These are phyloP conservation scores for Chlorella variabilis DNA, from an alignment of 163 green algal genomes.

Conservation along the genomic window DNA sequence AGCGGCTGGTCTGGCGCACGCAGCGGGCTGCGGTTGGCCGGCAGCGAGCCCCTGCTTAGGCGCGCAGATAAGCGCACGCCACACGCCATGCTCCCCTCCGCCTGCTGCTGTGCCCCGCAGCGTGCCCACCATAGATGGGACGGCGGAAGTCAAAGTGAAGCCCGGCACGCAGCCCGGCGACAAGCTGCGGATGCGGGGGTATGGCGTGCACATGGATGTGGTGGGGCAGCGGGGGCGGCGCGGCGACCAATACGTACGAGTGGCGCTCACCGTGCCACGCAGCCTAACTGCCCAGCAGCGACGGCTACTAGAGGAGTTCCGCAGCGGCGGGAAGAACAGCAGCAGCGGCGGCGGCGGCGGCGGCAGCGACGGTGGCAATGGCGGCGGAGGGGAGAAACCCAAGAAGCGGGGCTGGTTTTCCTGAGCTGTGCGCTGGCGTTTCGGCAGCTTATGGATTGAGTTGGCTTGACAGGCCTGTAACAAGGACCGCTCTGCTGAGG, in stretches of 20 bases:
- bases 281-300: conserved; percentile 33
- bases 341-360: not conserved
- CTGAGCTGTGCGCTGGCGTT: no score
- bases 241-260: conserved; percentile 52
- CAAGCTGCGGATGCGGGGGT: conserved; percentile 56
- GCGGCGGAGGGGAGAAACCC: not conserved
- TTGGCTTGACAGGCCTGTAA: no score
- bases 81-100: no score
- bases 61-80: no score
- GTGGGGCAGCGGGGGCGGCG: conserved; percentile 33
- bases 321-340: not conserved
- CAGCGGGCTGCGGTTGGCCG: no score
- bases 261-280: conserved; percentile 39
- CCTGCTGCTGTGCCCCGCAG: conserved; percentile 29
- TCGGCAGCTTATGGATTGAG: no score
- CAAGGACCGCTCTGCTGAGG: no score
- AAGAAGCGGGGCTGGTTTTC: not conserved
- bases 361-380: no score
- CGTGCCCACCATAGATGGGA: conserved; percentile 75
- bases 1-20: no score
- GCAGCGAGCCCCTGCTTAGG: no score
- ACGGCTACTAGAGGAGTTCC: conserved; percentile 36
- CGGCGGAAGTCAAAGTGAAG: conserved; percentile 62
- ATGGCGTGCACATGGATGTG: conserved; percentile 47
- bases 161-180: conserved; percentile 59